Evolutionary conservation across 352 stramenopile species (phyloP).

Genomic region (Phytophthora ramorum): DNA sequence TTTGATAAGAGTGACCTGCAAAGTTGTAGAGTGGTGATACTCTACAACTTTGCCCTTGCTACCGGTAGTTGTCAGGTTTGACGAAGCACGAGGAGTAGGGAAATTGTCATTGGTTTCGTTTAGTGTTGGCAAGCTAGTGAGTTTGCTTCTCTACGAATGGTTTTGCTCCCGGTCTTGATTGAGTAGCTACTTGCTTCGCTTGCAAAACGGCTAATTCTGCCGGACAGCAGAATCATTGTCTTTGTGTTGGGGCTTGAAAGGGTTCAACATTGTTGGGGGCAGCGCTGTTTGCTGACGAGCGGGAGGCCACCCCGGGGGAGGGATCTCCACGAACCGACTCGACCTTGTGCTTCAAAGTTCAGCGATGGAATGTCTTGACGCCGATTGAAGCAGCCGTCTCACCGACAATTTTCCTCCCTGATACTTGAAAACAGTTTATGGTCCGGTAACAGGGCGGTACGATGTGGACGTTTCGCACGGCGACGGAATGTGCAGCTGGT

Average conservation of each 20-base stretch:
- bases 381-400: neutral
- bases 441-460: conserved; percentile 21
- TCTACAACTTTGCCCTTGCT: too few relatives aligned
- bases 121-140: neutral
- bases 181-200: neutral
- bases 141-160: neutral
- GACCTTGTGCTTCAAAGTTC: neutral
- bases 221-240: neutral
- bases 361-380: neutral
- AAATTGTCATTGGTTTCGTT: neutral
- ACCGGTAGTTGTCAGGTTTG: too few relatives aligned
- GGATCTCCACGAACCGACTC: neutral
- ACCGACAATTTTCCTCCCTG: conserved; percentile 4
- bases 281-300: neutral
- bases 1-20: neutral
- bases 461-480: conserved; percentile 26
- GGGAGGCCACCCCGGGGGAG: neutral
- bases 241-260: neutral
- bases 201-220: neutral
- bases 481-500: conserved; percentile 40
- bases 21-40: neutral
- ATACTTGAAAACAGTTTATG: conserved; percentile 20
- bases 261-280: neutral
- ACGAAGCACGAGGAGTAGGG: too few relatives aligned
- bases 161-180: neutral